phyloP scores from a whole-genome alignment of 495 filamentous ascomycete genomes.

The Daldinia caldariorum region DNA sequence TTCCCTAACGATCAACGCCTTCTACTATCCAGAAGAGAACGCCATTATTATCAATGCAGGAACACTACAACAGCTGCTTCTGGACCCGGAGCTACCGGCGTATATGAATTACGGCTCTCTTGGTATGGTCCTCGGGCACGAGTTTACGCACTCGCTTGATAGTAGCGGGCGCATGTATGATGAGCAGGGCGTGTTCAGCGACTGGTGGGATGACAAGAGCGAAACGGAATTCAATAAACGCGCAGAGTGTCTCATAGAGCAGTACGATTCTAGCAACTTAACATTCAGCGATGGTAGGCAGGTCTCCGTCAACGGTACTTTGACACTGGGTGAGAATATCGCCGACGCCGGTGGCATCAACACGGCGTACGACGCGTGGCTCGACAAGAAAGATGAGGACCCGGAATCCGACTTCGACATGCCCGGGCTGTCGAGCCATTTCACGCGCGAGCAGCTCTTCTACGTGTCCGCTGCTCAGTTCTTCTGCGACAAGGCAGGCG shows the following conservation, averaged over 20 bases:
- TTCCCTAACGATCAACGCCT: slow-evolving; percentile 31
- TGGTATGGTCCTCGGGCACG: slow-evolving; percentile 70
- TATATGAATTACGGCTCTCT: slow-evolving; percentile 73
- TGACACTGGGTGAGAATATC: slow-evolving; percentile 74
- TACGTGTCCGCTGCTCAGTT: slow-evolving; percentile 68
- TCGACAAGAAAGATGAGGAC: slow-evolving; percentile 58
- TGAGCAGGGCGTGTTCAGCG: slow-evolving; percentile 66
- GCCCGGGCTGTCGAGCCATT: slow-evolving; percentile 62
- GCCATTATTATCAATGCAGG: slow-evolving; percentile 74
- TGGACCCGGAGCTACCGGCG: slow-evolving; percentile 65
- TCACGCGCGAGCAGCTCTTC: slow-evolving; percentile 72
- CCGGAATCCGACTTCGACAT: slow-evolving; percentile 57
- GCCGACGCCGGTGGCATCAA: slow-evolving; percentile 72
- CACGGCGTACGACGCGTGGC: slow-evolving; percentile 70
- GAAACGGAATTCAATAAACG: slow-evolving; percentile 62
- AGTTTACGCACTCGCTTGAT: slow-evolving; percentile 75
- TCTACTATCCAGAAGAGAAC: slow-evolving; percentile 29
- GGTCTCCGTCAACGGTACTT: slow-evolving; percentile 68
- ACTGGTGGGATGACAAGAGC: slow-evolving; percentile 74
- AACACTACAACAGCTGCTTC: slow-evolving; percentile 71
- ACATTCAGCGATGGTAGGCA: slow-evolving; percentile 55
- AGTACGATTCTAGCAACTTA: slow-evolving; percentile 69
- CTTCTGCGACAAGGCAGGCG: slow-evolving; percentile 58
- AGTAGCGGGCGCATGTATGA: slow-evolving; percentile 71
- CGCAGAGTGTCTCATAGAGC: slow-evolving; percentile 70